A percentile compares a stretch with the other conserved stretches of the same genome.
phyloP scores from a whole-genome alignment of 768 basidiomycete species.

The Boletus patriciae region DNA sequence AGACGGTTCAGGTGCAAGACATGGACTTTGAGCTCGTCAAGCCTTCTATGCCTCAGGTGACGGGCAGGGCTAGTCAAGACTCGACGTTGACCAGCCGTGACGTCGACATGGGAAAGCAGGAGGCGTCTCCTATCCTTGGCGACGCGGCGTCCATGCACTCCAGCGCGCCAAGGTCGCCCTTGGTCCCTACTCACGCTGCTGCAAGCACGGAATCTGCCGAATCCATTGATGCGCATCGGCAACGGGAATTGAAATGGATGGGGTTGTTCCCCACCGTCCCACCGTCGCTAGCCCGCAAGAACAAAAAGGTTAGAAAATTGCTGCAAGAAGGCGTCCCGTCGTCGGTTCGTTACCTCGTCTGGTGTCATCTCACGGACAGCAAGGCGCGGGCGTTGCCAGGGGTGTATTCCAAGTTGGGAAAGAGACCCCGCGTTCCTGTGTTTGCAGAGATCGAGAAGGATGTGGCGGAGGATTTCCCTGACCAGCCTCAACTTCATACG shows the following conservation, averaged over 20 bases:
- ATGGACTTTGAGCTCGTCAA: conserved; percentile 80
- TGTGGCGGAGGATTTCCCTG: conserved; percentile 51
- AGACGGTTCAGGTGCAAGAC: conserved; percentile 74
- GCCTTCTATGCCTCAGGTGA: conserved; percentile 50
- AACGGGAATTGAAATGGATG: conserved; percentile 79
- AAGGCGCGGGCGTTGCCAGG: conserved; percentile 68
- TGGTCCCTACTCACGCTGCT: conserved; percentile 8
- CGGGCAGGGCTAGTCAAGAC: conserved; percentile 55
- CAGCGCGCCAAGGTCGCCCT: conserved; percentile 26
- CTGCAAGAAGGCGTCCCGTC: conserved; percentile 79
- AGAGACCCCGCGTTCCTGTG: conserved; percentile 51
- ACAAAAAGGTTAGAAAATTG: conserved; percentile 74
- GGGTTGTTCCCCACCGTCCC: conserved; percentile 53
- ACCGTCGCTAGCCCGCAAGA: conserved; percentile 67
- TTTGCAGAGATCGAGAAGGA: conserved; percentile 61
- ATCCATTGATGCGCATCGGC: conserved; percentile 60
- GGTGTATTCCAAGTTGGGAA: conserved; percentile 63
- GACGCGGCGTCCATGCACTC: conserved; percentile 47
- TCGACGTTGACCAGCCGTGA: conserved; percentile 40
- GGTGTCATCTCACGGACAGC: conserved; percentile 78
- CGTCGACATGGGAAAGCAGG: conserved; percentile 12
- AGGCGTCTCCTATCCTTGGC: conserved; percentile 28
- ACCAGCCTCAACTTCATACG: conserved; percentile 58
- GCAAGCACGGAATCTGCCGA: conserved; percentile 20
- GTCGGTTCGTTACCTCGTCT: conserved; percentile 81